Percentiles rank a stretch among this genome's conserved stretches.
phyloP scores from a whole-genome alignment of 2,329 filamentous ascomycete genomes.

The Stemphylium beticola region DNA sequence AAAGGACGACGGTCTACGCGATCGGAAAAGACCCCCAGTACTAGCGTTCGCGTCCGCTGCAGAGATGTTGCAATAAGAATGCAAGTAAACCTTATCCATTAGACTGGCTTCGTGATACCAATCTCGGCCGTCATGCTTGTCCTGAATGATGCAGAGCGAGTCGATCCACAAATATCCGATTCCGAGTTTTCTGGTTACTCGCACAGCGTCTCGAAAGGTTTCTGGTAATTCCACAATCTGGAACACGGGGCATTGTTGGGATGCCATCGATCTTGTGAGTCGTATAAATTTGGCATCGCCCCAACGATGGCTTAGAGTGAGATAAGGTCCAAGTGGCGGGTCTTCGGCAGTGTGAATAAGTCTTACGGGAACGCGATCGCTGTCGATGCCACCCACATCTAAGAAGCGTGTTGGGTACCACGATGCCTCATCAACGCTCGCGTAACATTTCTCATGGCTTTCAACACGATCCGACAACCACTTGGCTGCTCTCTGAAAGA shows the following conservation, averaged over 20 bases:
- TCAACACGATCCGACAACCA: slow-evolving; percentile 6
- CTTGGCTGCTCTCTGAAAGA: not conserved
- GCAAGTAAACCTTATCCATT: slow-evolving; percentile 15
- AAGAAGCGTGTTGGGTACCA: slow-evolving; percentile 18
- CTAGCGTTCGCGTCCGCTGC: slow-evolving; percentile 9
- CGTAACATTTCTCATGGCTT: not conserved
- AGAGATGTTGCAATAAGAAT: slow-evolving; percentile 14
- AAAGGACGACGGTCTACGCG: not conserved
- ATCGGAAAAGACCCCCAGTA: slow-evolving; percentile 10
- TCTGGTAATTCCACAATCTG: slow-evolving; percentile 10
- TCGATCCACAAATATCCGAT: slow-evolving; percentile 30
- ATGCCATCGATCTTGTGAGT: slow-evolving; percentile 3
- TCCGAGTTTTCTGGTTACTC: slow-evolving; percentile 10
- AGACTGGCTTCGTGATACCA: slow-evolving; percentile 10
- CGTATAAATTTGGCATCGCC: slow-evolving; percentile 1
- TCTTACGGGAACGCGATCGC: not conserved
- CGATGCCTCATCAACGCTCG: no score
- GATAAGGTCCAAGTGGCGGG: not conserved
- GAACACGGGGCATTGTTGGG: not conserved
- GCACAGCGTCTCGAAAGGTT: slow-evolving; percentile 27
- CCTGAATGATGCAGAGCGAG: slow-evolving; percentile 13
- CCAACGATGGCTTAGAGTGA: slow-evolving; percentile 18
- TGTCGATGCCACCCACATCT: not conserved
- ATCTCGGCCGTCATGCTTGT: not conserved
- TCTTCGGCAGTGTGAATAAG: slow-evolving; percentile 7